phyloP scores from a whole-genome alignment of 805 yeast species.

The Scheffersomyces coipomensis region DNA sequence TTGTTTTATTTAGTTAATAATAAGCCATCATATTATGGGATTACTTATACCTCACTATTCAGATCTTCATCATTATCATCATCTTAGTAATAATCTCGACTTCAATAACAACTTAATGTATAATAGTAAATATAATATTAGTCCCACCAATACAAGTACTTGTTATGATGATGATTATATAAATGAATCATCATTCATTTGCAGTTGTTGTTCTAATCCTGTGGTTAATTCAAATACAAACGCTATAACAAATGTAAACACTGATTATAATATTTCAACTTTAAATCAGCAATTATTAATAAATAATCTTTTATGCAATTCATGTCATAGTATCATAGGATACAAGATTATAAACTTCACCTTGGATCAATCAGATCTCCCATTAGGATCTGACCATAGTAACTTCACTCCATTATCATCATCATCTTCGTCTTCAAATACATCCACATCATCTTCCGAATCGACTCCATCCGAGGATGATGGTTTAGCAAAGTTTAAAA shows the following conservation, averaged over 20 bases:
- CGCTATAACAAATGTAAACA: constrained; percentile 4
- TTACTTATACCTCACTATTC: not conserved
- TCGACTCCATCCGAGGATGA: not conserved
- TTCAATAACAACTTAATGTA: too few species aligned
- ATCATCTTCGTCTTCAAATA: too few species aligned
- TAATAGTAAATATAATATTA: not conserved
- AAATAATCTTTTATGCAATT: constrained; percentile 8
- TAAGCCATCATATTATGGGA: not conserved
- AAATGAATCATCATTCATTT: constrained; percentile 5
- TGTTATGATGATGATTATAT: too few species aligned
- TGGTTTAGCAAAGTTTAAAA: constrained; percentile 8
- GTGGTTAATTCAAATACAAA: constrained; percentile 1
- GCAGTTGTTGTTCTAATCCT: constrained; percentile 9
- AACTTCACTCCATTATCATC: not conserved
- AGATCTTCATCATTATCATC: too few species aligned
- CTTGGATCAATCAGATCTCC: constrained; percentile 3
- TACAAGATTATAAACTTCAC: constrained; percentile 10
- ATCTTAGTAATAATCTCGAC: too few species aligned
- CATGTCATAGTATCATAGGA: constrained; percentile 11
- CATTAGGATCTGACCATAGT: constrained; percentile 1
- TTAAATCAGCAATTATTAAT: constrained; percentile 3
- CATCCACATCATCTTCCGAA: too few species aligned
- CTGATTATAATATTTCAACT: constrained; percentile 2
- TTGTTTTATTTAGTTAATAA: too few species aligned
- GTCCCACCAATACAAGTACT: not conserved